phyloP scores from a whole-genome alignment of 1,284 basidiomycete genomes.

The Leucoagaricus sp. region DNA sequence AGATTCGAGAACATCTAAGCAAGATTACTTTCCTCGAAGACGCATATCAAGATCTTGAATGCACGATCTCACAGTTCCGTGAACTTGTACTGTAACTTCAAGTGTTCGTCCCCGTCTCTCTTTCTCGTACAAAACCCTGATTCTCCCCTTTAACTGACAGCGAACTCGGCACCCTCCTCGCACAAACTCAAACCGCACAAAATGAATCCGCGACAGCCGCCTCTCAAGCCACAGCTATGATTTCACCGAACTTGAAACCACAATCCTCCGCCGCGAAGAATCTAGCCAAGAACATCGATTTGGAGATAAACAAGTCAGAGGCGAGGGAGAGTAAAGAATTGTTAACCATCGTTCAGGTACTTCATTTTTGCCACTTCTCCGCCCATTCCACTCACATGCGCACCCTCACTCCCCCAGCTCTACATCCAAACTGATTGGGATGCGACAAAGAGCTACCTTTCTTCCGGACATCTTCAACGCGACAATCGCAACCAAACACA shows the following conservation, averaged over 20 bases:
- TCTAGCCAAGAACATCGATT: slow-evolving; percentile 85
- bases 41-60: slow-evolving; percentile 80
- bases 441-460: slow-evolving; percentile 84
- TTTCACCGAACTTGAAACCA: slow-evolving; percentile 91
- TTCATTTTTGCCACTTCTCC: slow-evolving; percentile 4
- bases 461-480: slow-evolving; percentile 88
- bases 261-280: slow-evolving; percentile 89
- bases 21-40: slow-evolving; percentile 76
- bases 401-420: slow-evolving; percentile 81
- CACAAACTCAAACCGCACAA: slow-evolving; percentile 83
- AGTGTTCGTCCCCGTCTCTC: slow-evolving; percentile 44
- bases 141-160: slow-evolving; percentile 52
- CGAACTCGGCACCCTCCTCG: slow-evolving; percentile 80
- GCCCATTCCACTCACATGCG: not conserved
- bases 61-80: slow-evolving; percentile 87
- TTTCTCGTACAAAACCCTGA: not conserved
- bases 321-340: slow-evolving; percentile 81
- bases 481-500: slow-evolving; percentile 80
- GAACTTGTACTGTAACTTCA: slow-evolving; percentile 87
- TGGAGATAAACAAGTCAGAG: slow-evolving; percentile 84
- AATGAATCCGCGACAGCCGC: slow-evolving; percentile 76
- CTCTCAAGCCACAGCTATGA: slow-evolving; percentile 80
- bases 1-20: slow-evolving; percentile 66
- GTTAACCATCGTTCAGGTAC: slow-evolving; percentile 68
- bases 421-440: slow-evolving; percentile 88